Conservation (phyloP, 1,139 yeast species). For the Meyerozyma sp. region DNA sequence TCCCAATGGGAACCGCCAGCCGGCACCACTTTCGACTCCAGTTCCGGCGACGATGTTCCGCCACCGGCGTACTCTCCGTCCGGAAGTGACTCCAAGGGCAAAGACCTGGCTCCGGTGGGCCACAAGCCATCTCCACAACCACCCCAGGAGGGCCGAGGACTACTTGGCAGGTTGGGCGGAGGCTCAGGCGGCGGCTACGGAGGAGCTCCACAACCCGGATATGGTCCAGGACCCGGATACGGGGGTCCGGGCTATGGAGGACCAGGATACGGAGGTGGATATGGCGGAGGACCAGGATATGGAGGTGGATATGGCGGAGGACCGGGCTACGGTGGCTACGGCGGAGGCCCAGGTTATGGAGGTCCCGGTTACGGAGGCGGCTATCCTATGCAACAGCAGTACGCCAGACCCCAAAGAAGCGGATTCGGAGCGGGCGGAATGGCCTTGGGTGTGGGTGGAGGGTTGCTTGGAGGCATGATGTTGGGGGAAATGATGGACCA, state of each 20-base stretch:
- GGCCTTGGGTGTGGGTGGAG: conserved; percentile 77
- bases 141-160: conserved; percentile 9
- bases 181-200: conserved; percentile 6
- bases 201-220: neutral
- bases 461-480: conserved; percentile 70
- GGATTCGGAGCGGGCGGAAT: conserved; percentile 41
- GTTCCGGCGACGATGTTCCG: conserved; percentile 19
- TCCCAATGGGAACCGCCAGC: conserved; percentile 91
- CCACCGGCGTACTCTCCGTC: conserved; percentile 33
- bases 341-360: neutral
- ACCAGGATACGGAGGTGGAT: neutral
- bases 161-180: neutral
- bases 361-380: conserved; percentile 4
- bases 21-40: conserved; percentile 43
- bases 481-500: conserved; percentile 39
- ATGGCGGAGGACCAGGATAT: neutral
- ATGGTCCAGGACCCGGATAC: neutral
- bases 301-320: neutral
- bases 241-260: neutral
- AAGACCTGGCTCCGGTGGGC: conserved; percentile 14
- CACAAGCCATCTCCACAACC: conserved; percentile 8
- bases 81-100: conserved; percentile 1
- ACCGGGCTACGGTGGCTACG: neutral
- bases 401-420: conserved; percentile 8
- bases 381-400: conserved; percentile 11